Base-by-base conservation (phyloP, 768 basidiomycete genomes). In the Auriscalpium microsporum region DNA sequence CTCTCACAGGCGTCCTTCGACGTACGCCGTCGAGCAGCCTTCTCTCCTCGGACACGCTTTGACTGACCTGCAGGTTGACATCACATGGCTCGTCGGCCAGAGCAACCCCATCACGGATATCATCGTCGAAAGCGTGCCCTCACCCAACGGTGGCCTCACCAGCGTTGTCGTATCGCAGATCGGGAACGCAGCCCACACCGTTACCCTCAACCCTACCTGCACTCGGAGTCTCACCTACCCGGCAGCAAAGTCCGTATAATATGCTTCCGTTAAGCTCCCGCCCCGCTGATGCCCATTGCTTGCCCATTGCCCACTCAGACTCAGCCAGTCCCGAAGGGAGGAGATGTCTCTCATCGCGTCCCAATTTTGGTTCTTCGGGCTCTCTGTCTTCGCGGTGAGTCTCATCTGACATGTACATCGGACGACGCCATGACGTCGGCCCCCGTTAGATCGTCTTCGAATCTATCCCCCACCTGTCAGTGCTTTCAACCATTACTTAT, bases 381-480 rank as follows among this genome's bases (percentile, higher is more conserved):
- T 61, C n/a, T 53, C 63, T 0, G 50, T 63, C 14, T 58, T 61
- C 36, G 63, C 62, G 5, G 61, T 62, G 52, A 38, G 50, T 53
- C 7, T 28, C 48, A 14, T 52, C 5, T 10, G n/a, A 4, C 21
- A 4, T 45, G 34, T 11, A 8, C 21, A 8, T 4, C 10, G 45
- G 10, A 13, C 7, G 11, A 11, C 17, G 10, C 50, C 19, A 37
- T 55, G 42, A 23, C 48, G 50, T 45, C 45, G 0, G 2, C 21
- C 19, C 33, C 51, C 28, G 28, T 17, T 38, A 70, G 69, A 73
- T 82, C 55, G 57, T 76, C 16, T 71, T 72, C 38, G 76, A 79
- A 55, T 82, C 80, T 1, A 73, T 80, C 2, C 78, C 82, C 16
- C 81, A 83, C 61, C 65, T 76, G 80, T 81, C 58, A 53, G 75